Evolutionary conservation across 768 basidiomycete genomes (phyloP), one percentile per base, ranked within the genome.

Genomic region (Lactarius deliciosus): DNA sequence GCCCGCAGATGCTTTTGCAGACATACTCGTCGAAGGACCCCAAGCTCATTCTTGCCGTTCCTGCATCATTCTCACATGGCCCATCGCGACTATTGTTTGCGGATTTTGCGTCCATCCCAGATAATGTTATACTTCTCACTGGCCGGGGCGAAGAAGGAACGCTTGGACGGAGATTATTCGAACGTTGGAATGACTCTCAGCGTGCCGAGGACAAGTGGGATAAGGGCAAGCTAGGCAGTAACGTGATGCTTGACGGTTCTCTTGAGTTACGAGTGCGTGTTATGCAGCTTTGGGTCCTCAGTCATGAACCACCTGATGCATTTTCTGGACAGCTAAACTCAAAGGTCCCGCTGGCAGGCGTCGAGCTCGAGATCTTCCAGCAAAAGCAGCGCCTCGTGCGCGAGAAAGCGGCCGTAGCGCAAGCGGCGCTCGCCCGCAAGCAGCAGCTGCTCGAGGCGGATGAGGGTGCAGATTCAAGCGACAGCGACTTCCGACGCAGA

Each of bases 401-500:
- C 73, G 95, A 97, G 74, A 90, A 89, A 70, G 91, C 92, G 72
- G 91, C 88, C 0, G 93, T 91, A 0, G 88, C 92, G 57, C 89
- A 94, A 77, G 95, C 92, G 4, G 88, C 89, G 0, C 79, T 91
- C 59, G 91, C 84, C 18, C 88, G 94, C 40, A 89, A 87, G 61
- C 91, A 93, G 72, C 86, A 91, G 40, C 88, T 97, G 81, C 83
- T 97, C 25, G 95, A 98, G 78, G 96, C 96, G 0, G 95, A 96
- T 74, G 94, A 94, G 73, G 94, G 88, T 34, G 83, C 78, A 71
- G 92, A 94, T 73, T 93, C 92, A 55, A 89, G 84, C 41, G 93
- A 90, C 64, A 85, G 83, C 6, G 90, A 79, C n/a, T 64, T 87
- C 85, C 0, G 91, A 89, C 65, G 81, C 81, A 1, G 87, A 88